Evolutionary conservation across 495 filamentous ascomycete species (phyloP), one percentile per base, ranked within the genome.

Genomic region (Lepidopterella palustris): DNA sequence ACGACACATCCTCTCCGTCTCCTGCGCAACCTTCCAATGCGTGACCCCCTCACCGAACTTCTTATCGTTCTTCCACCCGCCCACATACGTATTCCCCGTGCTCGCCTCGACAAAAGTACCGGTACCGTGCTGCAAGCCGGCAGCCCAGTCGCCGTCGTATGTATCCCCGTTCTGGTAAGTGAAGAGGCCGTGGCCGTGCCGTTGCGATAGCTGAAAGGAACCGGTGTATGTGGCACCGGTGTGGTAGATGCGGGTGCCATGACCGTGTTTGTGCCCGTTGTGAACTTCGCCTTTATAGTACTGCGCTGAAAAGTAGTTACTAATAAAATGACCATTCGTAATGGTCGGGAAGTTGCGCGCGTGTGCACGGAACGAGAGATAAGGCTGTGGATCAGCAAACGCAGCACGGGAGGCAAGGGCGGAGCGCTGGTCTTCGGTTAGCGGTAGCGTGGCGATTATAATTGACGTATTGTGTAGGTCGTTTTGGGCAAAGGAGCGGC

Each of bases 71-170:
- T 82, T 81, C 74, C 82, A 87, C 21, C 80, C 82, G 13, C 84
- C 84, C 3, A 78, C 78, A 61, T 85, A 87, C 48, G 80, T 80
- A 65, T 87, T 86, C 32, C 82, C 82, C 0, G 82, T 85, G 50
- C 75, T 73, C 53, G 74, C 78, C 57, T 85, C 83, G 27, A 79
- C 73, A 58, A 80, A 82, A 10, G 75, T 79, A 47, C 84, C 84
- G 45, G 81, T 74, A 20, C 84, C 84, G 57, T 84, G 78, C 45
- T 77, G 80, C 35, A 80, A 73, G 65, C 81, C 78, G 47, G 78
- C 73, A 13, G 72, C 69, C 80, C 80, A 87, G 47, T 79, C 75
- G 21, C 84, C 84, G 8, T 79, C 77, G 68, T 87, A 87, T 10
- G 74, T 80, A 64, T 87, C 82, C 20, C 83, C 81, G 52, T 79